Evolutionary conservation across 768 basidiomycete species (phyloP).

Genomic region (Suillus weaverae): DNA sequence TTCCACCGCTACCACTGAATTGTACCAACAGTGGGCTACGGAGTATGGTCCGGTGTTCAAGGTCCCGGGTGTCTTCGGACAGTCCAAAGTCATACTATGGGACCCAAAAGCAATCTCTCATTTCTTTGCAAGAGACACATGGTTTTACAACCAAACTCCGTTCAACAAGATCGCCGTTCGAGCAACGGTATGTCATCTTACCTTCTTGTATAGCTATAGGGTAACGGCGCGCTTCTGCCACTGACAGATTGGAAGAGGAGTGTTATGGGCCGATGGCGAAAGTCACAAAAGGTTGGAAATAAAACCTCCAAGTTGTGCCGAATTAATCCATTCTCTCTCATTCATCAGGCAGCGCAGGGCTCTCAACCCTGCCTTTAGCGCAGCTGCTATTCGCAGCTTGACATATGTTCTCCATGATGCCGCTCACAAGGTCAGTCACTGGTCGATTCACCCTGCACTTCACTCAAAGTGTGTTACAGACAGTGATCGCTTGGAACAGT

Average conservation of each 20-base stretch:
- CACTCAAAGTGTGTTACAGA: neutral
- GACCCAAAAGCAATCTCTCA: constrained; percentile 50
- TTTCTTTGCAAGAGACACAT: constrained; percentile 50
- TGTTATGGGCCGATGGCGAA: constrained; percentile 34
- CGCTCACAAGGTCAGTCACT: constrained; percentile 43
- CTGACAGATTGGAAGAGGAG: constrained; percentile 22
- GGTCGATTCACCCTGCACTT: neutral
- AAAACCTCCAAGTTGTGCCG: no score
- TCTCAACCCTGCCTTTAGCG: constrained; percentile 53
- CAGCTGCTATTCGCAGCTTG: constrained; percentile 47
- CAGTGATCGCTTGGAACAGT: neutral
- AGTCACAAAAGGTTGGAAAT: constrained; percentile 7
- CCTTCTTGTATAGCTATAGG: neutral
- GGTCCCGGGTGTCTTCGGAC: constrained; percentile 38
- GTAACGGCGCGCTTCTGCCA: neutral
- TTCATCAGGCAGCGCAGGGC: constrained; percentile 46
- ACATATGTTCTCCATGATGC: constrained; percentile 52
- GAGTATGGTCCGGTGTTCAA: constrained; percentile 45
- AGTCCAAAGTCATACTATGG: constrained; percentile 34
- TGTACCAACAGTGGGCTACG: constrained; percentile 45
- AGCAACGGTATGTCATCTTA: constrained; percentile 33
- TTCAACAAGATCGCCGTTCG: constrained; percentile 40
- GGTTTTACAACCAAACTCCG: constrained; percentile 41
- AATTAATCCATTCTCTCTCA: neutral
- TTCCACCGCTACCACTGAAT: constrained; percentile 25